Conservation (phyloP, 2,329 filamentous ascomycete genomes). For the Thermoascus crustaceus region DNA sequence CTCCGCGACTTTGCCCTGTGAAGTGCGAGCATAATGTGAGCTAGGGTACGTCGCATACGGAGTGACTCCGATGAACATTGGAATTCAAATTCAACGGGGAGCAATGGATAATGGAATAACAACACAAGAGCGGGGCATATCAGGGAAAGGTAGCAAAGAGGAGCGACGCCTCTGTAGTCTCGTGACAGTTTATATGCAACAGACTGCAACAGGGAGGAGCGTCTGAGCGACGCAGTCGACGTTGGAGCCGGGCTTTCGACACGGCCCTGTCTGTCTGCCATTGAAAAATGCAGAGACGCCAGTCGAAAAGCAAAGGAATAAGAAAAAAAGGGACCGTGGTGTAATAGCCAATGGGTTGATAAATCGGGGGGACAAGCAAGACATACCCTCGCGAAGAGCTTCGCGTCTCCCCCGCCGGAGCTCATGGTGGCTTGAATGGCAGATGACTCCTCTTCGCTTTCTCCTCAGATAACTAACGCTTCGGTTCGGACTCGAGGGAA, state of each 20-base stretch:
- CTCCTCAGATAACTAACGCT: slow-evolving; percentile 7
- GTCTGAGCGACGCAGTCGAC: too few species aligned
- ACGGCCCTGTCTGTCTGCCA: too few species aligned
- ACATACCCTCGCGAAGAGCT: slow-evolving; percentile 95
- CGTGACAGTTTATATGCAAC: background rate
- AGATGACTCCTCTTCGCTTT: background rate
- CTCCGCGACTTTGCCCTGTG: slow-evolving; percentile 98
- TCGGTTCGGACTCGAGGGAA: slow-evolving; percentile 13
- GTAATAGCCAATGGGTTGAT: slow-evolving; percentile 6
- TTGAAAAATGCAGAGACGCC: too few species aligned
- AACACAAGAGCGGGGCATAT: slow-evolving; percentile 4
- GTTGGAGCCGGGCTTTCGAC: too few species aligned
- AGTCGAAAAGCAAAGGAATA: slow-evolving; percentile 19
- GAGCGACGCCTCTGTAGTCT: background rate
- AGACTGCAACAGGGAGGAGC: slow-evolving; percentile 15
- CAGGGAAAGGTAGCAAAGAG: background rate
- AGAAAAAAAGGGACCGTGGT: slow-evolving; percentile 3
- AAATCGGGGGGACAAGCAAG: slow-evolving; percentile 14
- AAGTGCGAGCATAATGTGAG: slow-evolving; percentile 26
- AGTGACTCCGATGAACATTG: slow-evolving; percentile 23
- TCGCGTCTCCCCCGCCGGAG: slow-evolving; percentile 82
- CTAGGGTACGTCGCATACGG: slow-evolving; percentile 19
- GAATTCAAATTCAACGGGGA: slow-evolving; percentile 5
- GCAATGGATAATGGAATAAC: background rate
- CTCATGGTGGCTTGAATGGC: slow-evolving; percentile 45